These are phyloP conservation scores for Hemileccinum rubropunctum DNA, from an alignment of 768 basidiomycete genomes.

Conservation along the genomic window DNA sequence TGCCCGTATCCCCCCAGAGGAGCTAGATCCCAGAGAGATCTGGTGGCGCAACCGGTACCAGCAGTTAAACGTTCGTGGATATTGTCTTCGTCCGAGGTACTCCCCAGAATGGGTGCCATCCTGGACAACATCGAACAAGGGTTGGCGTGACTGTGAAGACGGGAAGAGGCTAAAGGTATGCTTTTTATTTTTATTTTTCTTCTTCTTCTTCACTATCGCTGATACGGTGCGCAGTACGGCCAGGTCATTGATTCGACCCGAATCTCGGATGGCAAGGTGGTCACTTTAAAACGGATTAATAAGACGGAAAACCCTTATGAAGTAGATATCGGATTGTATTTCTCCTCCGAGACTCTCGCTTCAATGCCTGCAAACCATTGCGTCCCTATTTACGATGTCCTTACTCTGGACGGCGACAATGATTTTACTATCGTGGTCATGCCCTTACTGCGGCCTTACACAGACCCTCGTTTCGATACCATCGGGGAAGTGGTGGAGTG, in stretches of 20 bases:
- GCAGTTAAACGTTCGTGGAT: background rate
- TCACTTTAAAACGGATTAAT: slow-evolving; percentile 29
- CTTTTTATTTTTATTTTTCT: background rate
- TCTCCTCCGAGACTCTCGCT: slow-evolving; percentile 2
- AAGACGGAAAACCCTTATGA: slow-evolving; percentile 22
- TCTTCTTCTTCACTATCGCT: background rate
- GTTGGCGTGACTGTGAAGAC: background rate
- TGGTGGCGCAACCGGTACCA: background rate
- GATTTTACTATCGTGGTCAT: slow-evolving; percentile 1
- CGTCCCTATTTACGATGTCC: slow-evolving; percentile 29
- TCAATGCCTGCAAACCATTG: slow-evolving; percentile 31
- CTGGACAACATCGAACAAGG: background rate
- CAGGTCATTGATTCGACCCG: slow-evolving; percentile 27
- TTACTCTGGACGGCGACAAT: slow-evolving; percentile 6
- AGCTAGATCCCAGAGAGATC: no score
- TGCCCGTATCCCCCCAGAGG: background rate
- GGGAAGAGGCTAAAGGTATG: slow-evolving; percentile 2
- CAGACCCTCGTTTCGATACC: slow-evolving; percentile 23
- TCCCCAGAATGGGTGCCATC: slow-evolving; percentile 2
- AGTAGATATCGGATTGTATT: slow-evolving; percentile 21
- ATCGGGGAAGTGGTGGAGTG: slow-evolving; percentile 34
- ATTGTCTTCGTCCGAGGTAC: slow-evolving; percentile 2
- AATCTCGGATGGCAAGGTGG: slow-evolving; percentile 21
- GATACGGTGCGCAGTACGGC: background rate
- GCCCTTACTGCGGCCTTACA: slow-evolving; percentile 4